phyloP scores from a whole-genome alignment of 1,284 basidiomycete species.

The Ustilago curta region DNA sequence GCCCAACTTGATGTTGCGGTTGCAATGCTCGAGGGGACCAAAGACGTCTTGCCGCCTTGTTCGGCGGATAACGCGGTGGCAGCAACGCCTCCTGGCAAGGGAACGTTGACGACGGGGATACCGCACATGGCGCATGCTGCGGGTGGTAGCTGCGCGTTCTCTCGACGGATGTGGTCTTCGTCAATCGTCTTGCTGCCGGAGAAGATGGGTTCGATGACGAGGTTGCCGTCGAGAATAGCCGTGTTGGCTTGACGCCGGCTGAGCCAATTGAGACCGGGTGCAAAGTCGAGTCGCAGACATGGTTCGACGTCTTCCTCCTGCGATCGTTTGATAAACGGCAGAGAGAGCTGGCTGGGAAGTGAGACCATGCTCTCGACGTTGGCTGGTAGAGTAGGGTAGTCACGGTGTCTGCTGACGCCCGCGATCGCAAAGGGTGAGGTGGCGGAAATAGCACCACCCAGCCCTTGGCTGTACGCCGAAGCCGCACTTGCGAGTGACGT shows the following conservation, averaged over 20 bases:
- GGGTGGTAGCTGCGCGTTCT: slow-evolving; percentile 58
- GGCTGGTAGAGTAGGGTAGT: slow-evolving; percentile 72
- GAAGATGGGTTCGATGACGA: slow-evolving; percentile 88
- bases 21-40: slow-evolving; percentile 46
- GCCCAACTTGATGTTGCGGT: slow-evolving; percentile 51
- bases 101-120: slow-evolving; percentile 62
- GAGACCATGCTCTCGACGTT: slow-evolving; percentile 62
- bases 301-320: slow-evolving; percentile 92
- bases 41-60: slow-evolving; percentile 39
- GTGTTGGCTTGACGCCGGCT: slow-evolving; percentile 85
- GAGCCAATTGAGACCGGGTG: slow-evolving; percentile 92
- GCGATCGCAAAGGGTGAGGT: slow-evolving; percentile 57
- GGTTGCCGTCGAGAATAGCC: slow-evolving; percentile 87
- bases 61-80: slow-evolving; percentile 38
- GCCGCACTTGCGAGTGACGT: slow-evolving; percentile 37
- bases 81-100: slow-evolving; percentile 49
- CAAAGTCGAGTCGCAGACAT: slow-evolving; percentile 89
- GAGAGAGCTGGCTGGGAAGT: slow-evolving; percentile 71
- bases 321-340: slow-evolving; percentile 86
- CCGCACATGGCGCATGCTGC: slow-evolving; percentile 66
- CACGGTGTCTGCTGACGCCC: slow-evolving; percentile 78
- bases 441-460: slow-evolving; percentile 18
- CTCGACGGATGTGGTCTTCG: slow-evolving; percentile 53
- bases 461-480: slow-evolving; percentile 43
- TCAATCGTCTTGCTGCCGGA: slow-evolving; percentile 68